Percentiles rank a stretch among this genome's conserved stretches.
Evolutionary conservation across 208 protist genomes (phyloP).

Genomic region (Acanthamoeba triangularis): DNA sequence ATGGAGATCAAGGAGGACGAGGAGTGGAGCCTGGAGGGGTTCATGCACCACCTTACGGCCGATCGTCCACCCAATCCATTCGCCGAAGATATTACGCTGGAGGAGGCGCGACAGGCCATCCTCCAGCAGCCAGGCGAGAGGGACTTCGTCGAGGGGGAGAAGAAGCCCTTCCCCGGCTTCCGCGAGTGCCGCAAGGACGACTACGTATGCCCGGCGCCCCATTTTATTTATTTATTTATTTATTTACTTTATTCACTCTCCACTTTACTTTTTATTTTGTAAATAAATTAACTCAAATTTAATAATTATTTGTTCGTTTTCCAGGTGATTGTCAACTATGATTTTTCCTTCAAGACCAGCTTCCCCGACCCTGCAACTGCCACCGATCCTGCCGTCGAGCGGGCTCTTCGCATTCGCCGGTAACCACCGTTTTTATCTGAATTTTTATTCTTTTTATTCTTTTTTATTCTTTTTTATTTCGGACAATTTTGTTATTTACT

Average conservation of each 20-base stretch:
- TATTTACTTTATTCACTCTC: too few relatives aligned
- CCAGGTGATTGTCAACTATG: constrained; percentile 72
- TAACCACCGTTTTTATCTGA: not conserved
- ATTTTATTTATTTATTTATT: too few relatives aligned
- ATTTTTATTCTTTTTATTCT: too few relatives aligned
- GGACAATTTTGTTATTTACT: too few relatives aligned
- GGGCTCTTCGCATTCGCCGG: not conserved
- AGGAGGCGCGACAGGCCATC: constrained; percentile 38
- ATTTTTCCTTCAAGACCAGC: constrained; percentile 66
- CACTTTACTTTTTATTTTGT: too few relatives aligned
- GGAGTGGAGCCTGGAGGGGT: not conserved
- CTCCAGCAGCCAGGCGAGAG: not conserved
- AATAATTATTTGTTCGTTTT: too few relatives aligned
- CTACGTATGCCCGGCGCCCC: not conserved
- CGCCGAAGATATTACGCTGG: constrained; percentile 23
- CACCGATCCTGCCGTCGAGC: not conserved
- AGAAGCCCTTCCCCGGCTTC: constrained; percentile 61
- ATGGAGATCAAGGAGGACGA: not conserved
- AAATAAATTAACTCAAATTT: too few relatives aligned
- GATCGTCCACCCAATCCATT: not conserved
- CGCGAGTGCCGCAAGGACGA: constrained; percentile 57
- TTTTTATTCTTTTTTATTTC: too few relatives aligned
- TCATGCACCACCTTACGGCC: not conserved
- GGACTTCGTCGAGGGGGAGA: not conserved
- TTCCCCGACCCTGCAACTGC: constrained; percentile 55